Percentiles rank a stretch among this genome's conserved stretches.
phyloP scores from a whole-genome alignment of 805 yeast species.

The Candida pseudoglaebosa region DNA sequence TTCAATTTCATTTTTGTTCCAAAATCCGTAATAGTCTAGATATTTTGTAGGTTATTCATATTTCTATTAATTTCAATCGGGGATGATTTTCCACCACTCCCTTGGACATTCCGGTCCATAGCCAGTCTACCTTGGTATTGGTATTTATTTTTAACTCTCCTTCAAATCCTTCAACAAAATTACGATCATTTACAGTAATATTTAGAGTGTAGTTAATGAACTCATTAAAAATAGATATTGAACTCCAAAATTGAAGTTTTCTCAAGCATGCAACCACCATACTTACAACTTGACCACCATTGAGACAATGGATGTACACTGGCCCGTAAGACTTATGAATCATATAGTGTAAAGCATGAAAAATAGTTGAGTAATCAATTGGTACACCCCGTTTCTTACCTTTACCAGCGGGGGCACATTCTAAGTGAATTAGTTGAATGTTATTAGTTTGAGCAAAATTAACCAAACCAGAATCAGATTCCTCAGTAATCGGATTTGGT shows the following conservation, averaged over 20 bases:
- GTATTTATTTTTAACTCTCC: conserved; percentile 54
- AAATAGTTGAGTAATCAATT: conserved; percentile 59
- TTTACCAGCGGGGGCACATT: conserved; percentile 64
- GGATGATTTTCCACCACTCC: conserved; percentile 60
- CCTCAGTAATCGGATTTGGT: conserved; percentile 63
- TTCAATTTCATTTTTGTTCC: too few species aligned
- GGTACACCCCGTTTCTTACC: conserved; percentile 84
- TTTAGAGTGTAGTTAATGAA: conserved; percentile 72
- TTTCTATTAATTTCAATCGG: conserved; percentile 27
- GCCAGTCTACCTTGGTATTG: conserved; percentile 52
- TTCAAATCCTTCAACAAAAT: conserved; percentile 75
- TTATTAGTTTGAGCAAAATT: conserved; percentile 50
- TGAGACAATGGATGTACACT: conserved; percentile 77
- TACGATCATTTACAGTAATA: conserved; percentile 76
- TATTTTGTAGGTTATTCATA: too few species aligned
- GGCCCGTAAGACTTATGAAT: conserved; percentile 62
- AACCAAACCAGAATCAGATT: conserved; percentile 47
- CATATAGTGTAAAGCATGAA: conserved; percentile 56
- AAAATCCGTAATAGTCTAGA: too few species aligned
- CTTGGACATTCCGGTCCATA: conserved; percentile 61
- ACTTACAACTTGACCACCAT: conserved; percentile 86
- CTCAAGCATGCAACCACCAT: conserved; percentile 83
- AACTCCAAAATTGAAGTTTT: conserved; percentile 81
- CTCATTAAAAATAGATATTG: conserved; percentile 83
- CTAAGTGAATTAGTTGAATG: conserved; percentile 67